Percentiles rank a stretch among this genome's conserved stretches.
These are phyloP conservation scores for Pythium plurisporium DNA, from an alignment of 352 stramenopile species.

Conservation along the genomic window DNA sequence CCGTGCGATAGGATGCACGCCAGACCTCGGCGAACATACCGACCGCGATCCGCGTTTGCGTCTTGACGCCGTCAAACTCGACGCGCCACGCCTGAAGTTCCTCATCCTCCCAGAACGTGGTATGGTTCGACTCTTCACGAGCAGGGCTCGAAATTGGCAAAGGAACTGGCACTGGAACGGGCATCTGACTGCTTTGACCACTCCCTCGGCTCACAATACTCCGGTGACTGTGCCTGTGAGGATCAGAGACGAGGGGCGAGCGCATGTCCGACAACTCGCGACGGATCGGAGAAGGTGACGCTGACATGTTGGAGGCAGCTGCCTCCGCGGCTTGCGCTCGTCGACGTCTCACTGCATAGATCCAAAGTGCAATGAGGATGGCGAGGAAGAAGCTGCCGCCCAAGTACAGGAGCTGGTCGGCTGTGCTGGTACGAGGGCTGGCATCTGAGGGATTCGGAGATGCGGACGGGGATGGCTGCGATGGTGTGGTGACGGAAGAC, in stretches of 20 bases:
- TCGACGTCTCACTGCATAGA: constrained; percentile 17
- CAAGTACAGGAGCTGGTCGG: constrained; percentile 32
- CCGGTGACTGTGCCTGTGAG: neutral
- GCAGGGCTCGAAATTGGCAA: too few species aligned
- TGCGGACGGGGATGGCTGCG: neutral
- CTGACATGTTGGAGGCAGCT: neutral
- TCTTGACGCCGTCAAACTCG: constrained; percentile 28
- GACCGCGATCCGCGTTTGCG: constrained; percentile 22
- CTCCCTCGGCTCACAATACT: too few species aligned
- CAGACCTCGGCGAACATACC: constrained; percentile 38
- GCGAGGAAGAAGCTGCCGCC: constrained; percentile 34
- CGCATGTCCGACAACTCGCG: neutral
- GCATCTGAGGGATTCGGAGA: neutral
- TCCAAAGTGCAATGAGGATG: constrained; percentile 23
- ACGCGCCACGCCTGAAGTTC: constrained; percentile 38
- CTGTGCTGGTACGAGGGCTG: neutral
- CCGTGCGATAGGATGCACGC: constrained; percentile 34
- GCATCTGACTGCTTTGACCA: too few species aligned
- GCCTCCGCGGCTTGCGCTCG: neutral
- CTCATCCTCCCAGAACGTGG: constrained; percentile 30
- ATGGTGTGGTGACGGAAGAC: neutral
- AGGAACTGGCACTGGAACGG: neutral
- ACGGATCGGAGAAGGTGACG: neutral
- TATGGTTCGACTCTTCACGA: neutral
- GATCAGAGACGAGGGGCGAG: neutral